Evolutionary conservation across 139 green algal species (phyloP).

Genomic region (Micromonas commoda): DNA sequence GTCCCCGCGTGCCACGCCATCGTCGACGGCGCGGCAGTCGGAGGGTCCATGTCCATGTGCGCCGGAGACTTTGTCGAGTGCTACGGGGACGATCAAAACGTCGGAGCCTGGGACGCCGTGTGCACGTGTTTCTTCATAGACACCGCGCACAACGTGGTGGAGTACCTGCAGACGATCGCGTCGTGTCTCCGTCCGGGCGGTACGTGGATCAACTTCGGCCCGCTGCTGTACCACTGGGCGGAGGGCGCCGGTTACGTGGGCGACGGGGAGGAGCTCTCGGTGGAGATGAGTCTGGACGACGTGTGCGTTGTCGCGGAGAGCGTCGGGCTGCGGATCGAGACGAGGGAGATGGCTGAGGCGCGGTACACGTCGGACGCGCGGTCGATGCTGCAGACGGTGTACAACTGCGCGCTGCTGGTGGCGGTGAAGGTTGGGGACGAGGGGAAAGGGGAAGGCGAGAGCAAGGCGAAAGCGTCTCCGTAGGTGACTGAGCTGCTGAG

Average conservation of each 20-base stretch:
- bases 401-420: conserved; percentile 6
- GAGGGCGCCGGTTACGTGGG: conserved; percentile 35
- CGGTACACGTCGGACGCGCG: conserved; percentile 4
- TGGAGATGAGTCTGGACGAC: conserved; percentile 20
- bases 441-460: not conserved
- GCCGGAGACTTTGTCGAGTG: conserved; percentile 95
- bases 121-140: conserved; percentile 98
- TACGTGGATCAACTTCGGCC: conserved; percentile 51
- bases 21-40: not conserved
- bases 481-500: not conserved
- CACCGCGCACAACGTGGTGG: conserved; percentile 94
- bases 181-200: conserved; percentile 45
- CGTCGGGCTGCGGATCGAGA: not conserved
- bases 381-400: conserved; percentile 9
- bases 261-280: not conserved
- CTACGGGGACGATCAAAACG: conserved; percentile 50
- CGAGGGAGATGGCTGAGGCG: not conserved
- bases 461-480: not conserved
- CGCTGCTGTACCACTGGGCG: conserved; percentile 93
- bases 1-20: not conserved
- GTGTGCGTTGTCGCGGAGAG: not conserved
- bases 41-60: conserved; percentile 75
- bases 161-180: conserved; percentile 79
- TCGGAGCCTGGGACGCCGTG: conserved; percentile 70
- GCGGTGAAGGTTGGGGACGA: not conserved